These are phyloP conservation scores for Ceratocystis eucalypticola DNA, from an alignment of 2,329 filamentous ascomycete genomes.

Conservation along the genomic window DNA sequence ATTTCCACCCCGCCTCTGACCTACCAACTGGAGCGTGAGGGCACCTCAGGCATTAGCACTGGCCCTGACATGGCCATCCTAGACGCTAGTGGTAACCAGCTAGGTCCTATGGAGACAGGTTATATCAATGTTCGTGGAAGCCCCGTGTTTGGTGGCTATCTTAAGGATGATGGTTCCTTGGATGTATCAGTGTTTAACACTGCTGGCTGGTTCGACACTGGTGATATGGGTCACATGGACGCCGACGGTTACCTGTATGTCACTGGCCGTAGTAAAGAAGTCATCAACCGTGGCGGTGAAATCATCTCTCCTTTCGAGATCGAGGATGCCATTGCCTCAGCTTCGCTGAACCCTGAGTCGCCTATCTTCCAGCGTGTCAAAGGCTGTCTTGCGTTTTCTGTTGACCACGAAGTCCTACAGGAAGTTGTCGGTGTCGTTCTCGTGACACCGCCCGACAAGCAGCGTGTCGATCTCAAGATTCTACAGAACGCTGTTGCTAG, in stretches of 20 bases:
- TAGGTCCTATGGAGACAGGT: constrained; percentile 27
- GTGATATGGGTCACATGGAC: constrained; percentile 41
- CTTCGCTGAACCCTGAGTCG: constrained; percentile 31
- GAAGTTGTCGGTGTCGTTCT: constrained; percentile 42
- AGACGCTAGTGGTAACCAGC: constrained; percentile 28
- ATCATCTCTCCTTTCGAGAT: constrained; percentile 47
- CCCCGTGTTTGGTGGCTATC: constrained; percentile 39
- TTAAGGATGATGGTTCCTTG: constrained; percentile 30
- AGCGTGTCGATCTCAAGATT: constrained; percentile 34
- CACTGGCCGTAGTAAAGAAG: constrained; percentile 42
- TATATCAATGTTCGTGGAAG: constrained; percentile 39
- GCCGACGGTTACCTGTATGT: constrained; percentile 39
- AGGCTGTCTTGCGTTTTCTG: constrained; percentile 41
- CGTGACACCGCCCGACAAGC: constrained; percentile 33
- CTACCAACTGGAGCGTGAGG: constrained; percentile 38
- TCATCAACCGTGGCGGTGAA: constrained; percentile 45
- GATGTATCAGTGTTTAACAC: constrained; percentile 35
- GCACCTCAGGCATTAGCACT: constrained; percentile 39
- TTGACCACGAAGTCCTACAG: constrained; percentile 38
- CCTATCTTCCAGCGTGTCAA: constrained; percentile 34
- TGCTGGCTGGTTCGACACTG: constrained; percentile 42
- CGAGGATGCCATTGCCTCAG: constrained; percentile 41
- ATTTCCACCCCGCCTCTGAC: constrained; percentile 42
- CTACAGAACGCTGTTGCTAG: constrained; percentile 35
- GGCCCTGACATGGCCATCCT: constrained; percentile 40